Evolutionary conservation across 768 basidiomycete species (phyloP), one percentile per base, ranked within the genome.

Genomic region (Podaxis pistillaris): DNA sequence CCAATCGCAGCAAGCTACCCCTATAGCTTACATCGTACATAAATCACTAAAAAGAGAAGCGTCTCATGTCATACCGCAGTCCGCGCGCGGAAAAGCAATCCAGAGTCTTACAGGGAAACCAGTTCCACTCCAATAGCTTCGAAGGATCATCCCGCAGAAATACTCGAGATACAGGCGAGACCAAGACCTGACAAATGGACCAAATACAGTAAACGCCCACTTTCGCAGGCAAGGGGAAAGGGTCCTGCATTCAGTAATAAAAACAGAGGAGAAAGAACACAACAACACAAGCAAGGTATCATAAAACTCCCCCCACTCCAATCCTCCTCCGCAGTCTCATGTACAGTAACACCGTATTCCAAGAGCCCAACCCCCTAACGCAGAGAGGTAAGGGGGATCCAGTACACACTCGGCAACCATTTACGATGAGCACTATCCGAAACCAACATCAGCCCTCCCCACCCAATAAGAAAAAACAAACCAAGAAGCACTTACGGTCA

Each of bases 401-500:
- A 46, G 22, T 13, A 13, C 49, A 41, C n/a, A 41, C 12, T 30
- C 15, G 22, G 1, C 33, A 26, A 0, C 17, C 54, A 24, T 41
- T 54, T 54, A 60, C 4, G 37, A 59, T 46, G 52, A 61, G 56
- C 64, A 65, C 64, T 65, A 53, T 3, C 24, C 19, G 4, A 19
- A 5, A 4, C n/a, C 19, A 47, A 15, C 24, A 52, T 7, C 37
- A 53, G 1, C 17, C 17, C 8, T 8, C 30, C 30, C 30, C 30
- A 33, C 30, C 7, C 17, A 38, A n/a, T 17, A 28, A n/a, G 9
- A 15, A 12, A 15, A 49, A 17, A n/a, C 8, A 52, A 12, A 13
- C 28, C 28, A 40, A 38, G 30, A 63, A 56, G 30, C 52, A 66
- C 68, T 51, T 66, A 76, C 74, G 22, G 57, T 68, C 78, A 81